These are phyloP conservation scores for Fusarium sp. DNA, from an alignment of 2,329 filamentous ascomycete species.

Conservation along the genomic window DNA sequence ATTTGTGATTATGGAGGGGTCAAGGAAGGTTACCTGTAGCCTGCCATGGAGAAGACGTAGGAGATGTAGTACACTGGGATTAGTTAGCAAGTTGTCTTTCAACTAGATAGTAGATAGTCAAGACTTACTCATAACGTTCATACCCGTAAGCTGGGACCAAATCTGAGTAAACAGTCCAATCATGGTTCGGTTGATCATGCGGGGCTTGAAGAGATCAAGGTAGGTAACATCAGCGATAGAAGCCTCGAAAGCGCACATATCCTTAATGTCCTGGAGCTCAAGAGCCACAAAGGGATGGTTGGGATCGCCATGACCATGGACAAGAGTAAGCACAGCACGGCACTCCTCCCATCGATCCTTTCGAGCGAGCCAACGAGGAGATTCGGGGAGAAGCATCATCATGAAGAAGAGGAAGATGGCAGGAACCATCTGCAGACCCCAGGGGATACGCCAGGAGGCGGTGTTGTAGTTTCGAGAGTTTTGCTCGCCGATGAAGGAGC, in stretches of 20 bases:
- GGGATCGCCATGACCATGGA: conserved; percentile 71
- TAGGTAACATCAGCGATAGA: conserved; percentile 73
- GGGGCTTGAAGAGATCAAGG: conserved; percentile 74
- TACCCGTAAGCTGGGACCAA: conserved; percentile 64
- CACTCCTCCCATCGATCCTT: conserved; percentile 69
- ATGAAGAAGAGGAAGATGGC: conserved; percentile 65
- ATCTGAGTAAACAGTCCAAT: conserved; percentile 62
- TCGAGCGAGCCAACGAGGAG: conserved; percentile 72
- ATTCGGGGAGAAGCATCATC: conserved; percentile 62
- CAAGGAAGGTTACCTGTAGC: conserved; percentile 37
- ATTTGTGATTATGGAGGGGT: too few species aligned
- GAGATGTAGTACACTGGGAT: conserved; percentile 66
- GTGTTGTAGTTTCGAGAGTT: conserved; percentile 58
- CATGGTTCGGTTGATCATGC: conserved; percentile 64
- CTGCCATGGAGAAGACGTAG: conserved; percentile 52
- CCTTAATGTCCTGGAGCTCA: conserved; percentile 76
- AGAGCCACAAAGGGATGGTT: conserved; percentile 69
- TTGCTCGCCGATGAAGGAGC: conserved; percentile 61
- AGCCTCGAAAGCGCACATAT: conserved; percentile 76
- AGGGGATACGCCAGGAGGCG: conserved; percentile 66
- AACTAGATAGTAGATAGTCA: neutral
- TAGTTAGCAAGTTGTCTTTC: neutral
- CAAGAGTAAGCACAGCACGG: conserved; percentile 61
- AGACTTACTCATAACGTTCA: conserved; percentile 64
- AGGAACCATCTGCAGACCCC: conserved; percentile 67